A percentile compares a stretch with the other conserved stretches of the same genome.
Evolutionary conservation across 345 rosid genomes (phyloP).

Genomic region (Eucalyptus guilfoylei): DNA sequence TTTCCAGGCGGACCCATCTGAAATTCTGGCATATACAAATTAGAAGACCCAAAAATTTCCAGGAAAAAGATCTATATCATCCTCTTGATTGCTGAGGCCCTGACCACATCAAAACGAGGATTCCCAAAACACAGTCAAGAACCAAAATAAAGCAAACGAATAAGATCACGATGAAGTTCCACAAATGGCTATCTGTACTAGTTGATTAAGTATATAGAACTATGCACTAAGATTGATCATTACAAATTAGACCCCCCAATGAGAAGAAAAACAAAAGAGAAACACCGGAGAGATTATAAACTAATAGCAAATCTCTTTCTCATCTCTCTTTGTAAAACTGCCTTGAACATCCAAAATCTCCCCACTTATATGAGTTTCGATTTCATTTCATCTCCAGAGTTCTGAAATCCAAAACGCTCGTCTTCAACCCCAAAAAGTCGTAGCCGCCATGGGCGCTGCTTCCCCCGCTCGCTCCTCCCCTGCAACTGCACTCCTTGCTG

Average conservation of each 20-base stretch:
- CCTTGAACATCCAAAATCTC: not conserved
- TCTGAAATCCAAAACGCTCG: constrained; percentile 26
- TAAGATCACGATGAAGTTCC: not conserved
- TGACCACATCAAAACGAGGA: not conserved
- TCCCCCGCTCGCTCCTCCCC: not conserved
- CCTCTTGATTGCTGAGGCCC: not conserved
- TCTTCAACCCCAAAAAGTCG: constrained; percentile 24
- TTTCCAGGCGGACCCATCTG: not conserved
- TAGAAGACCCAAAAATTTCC: not conserved
- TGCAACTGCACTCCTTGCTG: constrained; percentile 26
- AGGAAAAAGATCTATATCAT: not conserved
- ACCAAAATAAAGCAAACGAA: not conserved
- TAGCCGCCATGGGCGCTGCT: not conserved
- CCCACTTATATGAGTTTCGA: not conserved
- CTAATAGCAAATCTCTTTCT: not conserved
- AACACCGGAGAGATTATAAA: not conserved
- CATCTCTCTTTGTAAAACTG: not conserved
- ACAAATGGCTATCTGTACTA: not conserved
- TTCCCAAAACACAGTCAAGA: not conserved
- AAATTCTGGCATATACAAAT: not conserved
- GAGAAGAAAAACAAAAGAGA: not conserved
- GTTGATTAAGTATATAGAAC: not conserved
- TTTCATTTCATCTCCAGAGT: constrained; percentile 41
- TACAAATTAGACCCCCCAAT: not conserved
- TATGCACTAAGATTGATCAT: not conserved